Percentiles rank a stretch among this genome's conserved stretches.
Conservation (phyloP, 2,329 filamentous ascomycete genomes). For the Acrodontium crateriforme region DNA sequence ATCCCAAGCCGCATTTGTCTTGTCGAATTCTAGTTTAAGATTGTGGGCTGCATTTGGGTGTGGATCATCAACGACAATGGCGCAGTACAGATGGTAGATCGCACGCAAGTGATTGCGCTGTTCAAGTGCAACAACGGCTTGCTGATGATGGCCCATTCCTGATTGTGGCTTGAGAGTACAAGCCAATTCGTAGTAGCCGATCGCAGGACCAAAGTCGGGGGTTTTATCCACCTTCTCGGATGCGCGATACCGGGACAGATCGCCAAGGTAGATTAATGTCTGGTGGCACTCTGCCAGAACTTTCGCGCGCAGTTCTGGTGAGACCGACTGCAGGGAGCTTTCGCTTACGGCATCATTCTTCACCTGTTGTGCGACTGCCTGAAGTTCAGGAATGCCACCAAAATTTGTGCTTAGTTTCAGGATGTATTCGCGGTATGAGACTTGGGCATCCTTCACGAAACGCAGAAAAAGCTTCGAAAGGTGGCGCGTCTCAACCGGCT, state of each 20-base stretch:
- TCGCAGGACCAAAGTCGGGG: slow-evolving; percentile 63
- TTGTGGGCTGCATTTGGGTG: slow-evolving; percentile 64
- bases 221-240: slow-evolving; percentile 58
- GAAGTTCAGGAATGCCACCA: slow-evolving; percentile 43
- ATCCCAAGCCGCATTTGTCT: slow-evolving; percentile 43
- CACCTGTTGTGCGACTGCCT: slow-evolving; percentile 36
- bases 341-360: slow-evolving; percentile 13
- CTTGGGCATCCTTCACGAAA: slow-evolving; percentile 77
- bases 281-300: slow-evolving; percentile 66
- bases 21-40: slow-evolving; percentile 65
- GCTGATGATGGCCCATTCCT: slow-evolving; percentile 77
- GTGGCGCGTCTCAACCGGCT: slow-evolving; percentile 53
- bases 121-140: slow-evolving; percentile 70
- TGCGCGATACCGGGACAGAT: slow-evolving; percentile 75
- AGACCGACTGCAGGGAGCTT: slow-evolving; percentile 9
- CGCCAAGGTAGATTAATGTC: slow-evolving; percentile 74
- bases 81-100: slow-evolving; percentile 80
- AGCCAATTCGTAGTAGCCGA: slow-evolving; percentile 75
- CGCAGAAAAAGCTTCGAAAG: slow-evolving; percentile 67
- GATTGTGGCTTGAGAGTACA: slow-evolving; percentile 63
- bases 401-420: slow-evolving; percentile 55
- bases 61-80: slow-evolving; percentile 59
- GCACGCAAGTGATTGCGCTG: slow-evolving; percentile 69
- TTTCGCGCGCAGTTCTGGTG: slow-evolving; percentile 37
- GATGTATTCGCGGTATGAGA: slow-evolving; percentile 79